Conservation (phyloP, 352 stramenopile species). For the Globisporangium paddicum region DNA sequence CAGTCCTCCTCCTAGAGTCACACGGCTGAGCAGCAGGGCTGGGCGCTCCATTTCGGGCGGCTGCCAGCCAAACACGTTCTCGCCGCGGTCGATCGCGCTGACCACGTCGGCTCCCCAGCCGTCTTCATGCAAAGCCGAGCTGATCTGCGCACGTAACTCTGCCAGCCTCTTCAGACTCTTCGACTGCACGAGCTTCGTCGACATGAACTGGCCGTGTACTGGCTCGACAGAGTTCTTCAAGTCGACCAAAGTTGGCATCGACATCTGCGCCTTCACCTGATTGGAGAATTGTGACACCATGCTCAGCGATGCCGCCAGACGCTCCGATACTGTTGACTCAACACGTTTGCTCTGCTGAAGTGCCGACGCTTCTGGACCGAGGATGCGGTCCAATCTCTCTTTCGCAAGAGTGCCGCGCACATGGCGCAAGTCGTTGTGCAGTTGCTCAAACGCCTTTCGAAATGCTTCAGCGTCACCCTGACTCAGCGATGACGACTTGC, state of each 20-base stretch:
- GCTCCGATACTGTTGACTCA: slow-evolving; percentile 13
- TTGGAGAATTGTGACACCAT: slow-evolving; percentile 45
- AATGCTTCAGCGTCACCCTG: slow-evolving; percentile 52
- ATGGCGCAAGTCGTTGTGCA: slow-evolving; percentile 48
- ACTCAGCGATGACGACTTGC: slow-evolving; percentile 28
- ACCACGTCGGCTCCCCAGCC: slow-evolving; percentile 59
- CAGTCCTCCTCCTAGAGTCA: slow-evolving; percentile 29
- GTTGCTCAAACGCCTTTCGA: slow-evolving; percentile 46
- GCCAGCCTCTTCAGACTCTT: slow-evolving; percentile 33
- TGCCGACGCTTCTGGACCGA: slow-evolving; percentile 22
- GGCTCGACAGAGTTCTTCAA: slow-evolving; percentile 25
- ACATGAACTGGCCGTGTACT: slow-evolving; percentile 38
- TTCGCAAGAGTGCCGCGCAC: slow-evolving; percentile 49
- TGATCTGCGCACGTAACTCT: slow-evolving; percentile 41
- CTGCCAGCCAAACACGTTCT: slow-evolving; percentile 75
- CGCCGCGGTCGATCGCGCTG: slow-evolving; percentile 47
- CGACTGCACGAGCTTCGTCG: slow-evolving; percentile 45
- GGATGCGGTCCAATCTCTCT: slow-evolving; percentile 48
- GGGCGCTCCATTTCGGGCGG: slow-evolving; percentile 68
- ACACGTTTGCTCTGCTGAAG: neutral
- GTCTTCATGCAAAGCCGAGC: slow-evolving; percentile 33
- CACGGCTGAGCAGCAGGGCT: slow-evolving; percentile 47
- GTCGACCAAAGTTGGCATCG: slow-evolving; percentile 68
- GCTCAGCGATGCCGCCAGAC: slow-evolving; percentile 30
- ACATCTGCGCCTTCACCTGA: slow-evolving; percentile 50